Evolutionary conservation across 176 grass and related monocot species (phyloP).

Genomic region (Hsuehochloa calcarea): DNA sequence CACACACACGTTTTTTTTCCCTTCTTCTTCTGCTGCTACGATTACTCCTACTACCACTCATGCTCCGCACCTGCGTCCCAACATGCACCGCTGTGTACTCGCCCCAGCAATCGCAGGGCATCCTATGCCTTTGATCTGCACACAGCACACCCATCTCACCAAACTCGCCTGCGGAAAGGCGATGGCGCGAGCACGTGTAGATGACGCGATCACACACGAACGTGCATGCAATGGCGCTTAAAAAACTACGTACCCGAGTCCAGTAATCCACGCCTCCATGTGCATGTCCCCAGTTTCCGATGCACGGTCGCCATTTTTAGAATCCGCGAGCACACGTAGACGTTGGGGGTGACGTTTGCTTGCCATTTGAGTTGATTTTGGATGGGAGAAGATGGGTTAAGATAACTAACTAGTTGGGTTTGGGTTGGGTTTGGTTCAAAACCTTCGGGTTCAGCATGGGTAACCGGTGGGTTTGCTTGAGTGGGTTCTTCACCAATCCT

Average conservation of each 20-base stretch:
- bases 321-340: not conserved
- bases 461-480: too few relatives aligned
- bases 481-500: too few relatives aligned
- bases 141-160: not conserved
- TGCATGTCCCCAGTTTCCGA: not conserved
- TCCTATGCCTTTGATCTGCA: slow-evolving; percentile 11
- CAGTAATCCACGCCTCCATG: not conserved
- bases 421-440: too few relatives aligned
- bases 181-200: not conserved
- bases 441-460: too few relatives aligned
- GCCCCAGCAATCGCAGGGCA: slow-evolving; percentile 11
- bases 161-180: not conserved
- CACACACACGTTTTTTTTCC: too few relatives aligned
- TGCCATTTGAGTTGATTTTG: too few relatives aligned
- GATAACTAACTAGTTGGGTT: too few relatives aligned
- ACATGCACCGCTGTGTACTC: slow-evolving; percentile 21
- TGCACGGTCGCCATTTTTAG: slow-evolving; percentile 10
- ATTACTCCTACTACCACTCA: not conserved
- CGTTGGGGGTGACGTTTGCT: not conserved
- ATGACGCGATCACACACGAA: not conserved
- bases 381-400: too few relatives aligned
- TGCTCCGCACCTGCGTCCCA: not conserved
- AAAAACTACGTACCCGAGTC: not conserved
- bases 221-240: not conserved
- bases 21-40: not conserved